These are phyloP conservation scores for Pelargonium nanum DNA, from an alignment of 345 rosid species.

Conservation along the genomic window DNA sequence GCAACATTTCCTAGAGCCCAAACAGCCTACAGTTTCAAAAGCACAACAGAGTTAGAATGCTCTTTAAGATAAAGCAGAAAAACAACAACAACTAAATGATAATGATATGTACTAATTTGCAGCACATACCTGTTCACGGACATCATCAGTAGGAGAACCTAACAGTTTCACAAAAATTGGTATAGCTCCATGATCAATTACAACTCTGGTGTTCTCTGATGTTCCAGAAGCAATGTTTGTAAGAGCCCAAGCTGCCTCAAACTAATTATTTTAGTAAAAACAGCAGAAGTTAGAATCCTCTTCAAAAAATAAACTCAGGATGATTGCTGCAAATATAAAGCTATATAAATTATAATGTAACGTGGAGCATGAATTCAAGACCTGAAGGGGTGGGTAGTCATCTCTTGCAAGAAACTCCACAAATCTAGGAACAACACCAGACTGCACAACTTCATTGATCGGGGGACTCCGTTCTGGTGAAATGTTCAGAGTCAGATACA, in stretches of 20 bases:
- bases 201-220: constrained; percentile 77
- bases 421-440: constrained; percentile 80
- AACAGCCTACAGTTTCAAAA: constrained; percentile 42
- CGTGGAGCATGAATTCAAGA: constrained; percentile 6
- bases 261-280: constrained; percentile 20
- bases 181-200: constrained; percentile 70
- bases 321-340: background rate
- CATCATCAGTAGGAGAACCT: constrained; percentile 72
- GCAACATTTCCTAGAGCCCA: constrained; percentile 96
- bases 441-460: constrained; percentile 61
- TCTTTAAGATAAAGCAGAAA: background rate
- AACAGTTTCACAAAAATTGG: constrained; percentile 77
- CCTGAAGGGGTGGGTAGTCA: constrained; percentile 80
- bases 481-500: background rate
- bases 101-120: background rate
- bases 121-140: constrained; percentile 73
- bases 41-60: background rate
- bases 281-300: background rate
- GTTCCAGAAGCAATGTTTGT: constrained; percentile 95
- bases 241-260: constrained; percentile 93
- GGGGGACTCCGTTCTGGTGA: constrained; percentile 73
- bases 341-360: background rate
- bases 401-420: constrained; percentile 80
- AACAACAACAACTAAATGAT: background rate
- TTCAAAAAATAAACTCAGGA: background rate